phyloP scores from a whole-genome alignment of 73 alveolate species.

The Uronychia binucleata region DNA sequence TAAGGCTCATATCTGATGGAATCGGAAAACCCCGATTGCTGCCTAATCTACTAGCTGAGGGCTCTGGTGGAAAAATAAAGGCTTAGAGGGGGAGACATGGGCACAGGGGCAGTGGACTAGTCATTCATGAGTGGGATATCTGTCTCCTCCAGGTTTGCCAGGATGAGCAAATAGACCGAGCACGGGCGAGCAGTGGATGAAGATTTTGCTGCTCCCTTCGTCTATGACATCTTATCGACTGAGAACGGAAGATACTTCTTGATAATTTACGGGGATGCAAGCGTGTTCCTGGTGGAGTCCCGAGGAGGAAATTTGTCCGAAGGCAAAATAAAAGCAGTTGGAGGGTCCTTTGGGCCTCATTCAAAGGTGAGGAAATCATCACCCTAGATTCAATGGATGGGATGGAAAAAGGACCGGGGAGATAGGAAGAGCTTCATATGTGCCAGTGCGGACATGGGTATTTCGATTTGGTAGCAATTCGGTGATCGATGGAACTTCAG shows the following conservation, averaged over 20 bases:
- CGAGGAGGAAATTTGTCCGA: neutral
- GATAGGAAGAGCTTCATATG: neutral
- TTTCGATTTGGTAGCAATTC: conserved; percentile 42
- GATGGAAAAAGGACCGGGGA: neutral
- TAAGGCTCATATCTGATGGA: neutral
- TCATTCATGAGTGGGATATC: too few species aligned
- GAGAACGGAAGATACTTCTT: neutral
- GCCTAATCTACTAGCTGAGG: neutral
- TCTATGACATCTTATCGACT: neutral
- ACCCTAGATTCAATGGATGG: neutral
- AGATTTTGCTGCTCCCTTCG: neutral
- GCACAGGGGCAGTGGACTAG: neutral
- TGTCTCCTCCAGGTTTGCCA: neutral
- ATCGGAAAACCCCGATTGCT: neutral
- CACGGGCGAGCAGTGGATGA: neutral
- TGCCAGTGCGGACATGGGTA: conserved; percentile 27
- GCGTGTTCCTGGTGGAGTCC: neutral
- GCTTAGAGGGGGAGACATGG: neutral
- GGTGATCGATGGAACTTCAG: conserved; percentile 58
- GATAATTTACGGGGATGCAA: neutral
- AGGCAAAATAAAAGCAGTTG: neutral
- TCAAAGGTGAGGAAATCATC: neutral
- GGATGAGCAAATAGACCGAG: neutral
- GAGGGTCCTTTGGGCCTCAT: neutral
- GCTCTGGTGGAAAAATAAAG: neutral